These are phyloP conservation scores for Phytophthora uliginosa DNA, from an alignment of 352 stramenopile species.

Conservation along the genomic window DNA sequence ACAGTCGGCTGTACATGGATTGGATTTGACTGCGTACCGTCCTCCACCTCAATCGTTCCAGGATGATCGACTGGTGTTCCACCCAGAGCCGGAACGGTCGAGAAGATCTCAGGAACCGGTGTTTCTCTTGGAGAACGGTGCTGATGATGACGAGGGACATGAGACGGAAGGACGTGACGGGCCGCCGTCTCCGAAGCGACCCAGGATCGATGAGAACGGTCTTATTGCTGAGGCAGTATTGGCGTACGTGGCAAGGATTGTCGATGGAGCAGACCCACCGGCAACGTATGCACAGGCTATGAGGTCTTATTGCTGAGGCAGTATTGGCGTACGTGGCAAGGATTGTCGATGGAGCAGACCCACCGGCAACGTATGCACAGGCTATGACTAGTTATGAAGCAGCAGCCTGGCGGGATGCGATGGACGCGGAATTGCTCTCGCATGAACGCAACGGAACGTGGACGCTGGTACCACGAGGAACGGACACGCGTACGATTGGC, in stretches of 20 bases:
- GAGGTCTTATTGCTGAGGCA: conserved; percentile 16
- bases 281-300: conserved; percentile 16
- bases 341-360: background rate
- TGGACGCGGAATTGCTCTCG: background rate
- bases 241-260: conserved; percentile 15
- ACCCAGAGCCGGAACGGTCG: background rate
- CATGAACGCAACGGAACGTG: conserved; percentile 9
- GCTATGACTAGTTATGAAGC: conserved; percentile 8
- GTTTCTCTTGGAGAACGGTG: conserved; percentile 7
- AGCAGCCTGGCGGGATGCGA: background rate
- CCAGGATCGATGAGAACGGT: conserved; percentile 14
- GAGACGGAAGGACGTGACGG: conserved; percentile 24
- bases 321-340: conserved; percentile 16
- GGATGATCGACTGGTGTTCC: conserved; percentile 17
- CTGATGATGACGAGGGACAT: conserved; percentile 11
- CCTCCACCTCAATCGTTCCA: background rate
- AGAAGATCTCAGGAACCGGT: conserved; percentile 3
- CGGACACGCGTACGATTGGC: conserved; percentile 24
- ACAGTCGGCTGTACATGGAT: background rate
- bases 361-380: conserved; percentile 8
- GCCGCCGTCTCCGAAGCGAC: conserved; percentile 8
- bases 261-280: background rate
- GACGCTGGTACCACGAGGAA: conserved; percentile 11
- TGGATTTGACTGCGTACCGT: conserved; percentile 14
- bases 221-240: conserved; percentile 22